Conservation (phyloP, 768 basidiomycete genomes). For the Punctularia strigosozonata region DNA sequence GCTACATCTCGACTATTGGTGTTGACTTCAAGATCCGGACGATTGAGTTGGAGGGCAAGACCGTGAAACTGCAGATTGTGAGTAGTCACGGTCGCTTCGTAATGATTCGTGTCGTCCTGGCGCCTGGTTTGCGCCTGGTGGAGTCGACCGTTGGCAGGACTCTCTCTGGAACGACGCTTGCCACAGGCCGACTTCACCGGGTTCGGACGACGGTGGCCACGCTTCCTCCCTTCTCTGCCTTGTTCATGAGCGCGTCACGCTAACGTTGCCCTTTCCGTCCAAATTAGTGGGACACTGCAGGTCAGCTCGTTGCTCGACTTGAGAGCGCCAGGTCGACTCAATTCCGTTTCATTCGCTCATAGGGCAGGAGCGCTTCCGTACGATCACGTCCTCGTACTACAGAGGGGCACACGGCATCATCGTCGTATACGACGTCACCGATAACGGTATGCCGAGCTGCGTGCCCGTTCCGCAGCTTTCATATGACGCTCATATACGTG, state of each 20-base stretch:
- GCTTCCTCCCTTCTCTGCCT: background rate
- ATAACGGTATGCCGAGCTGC: slow-evolving; percentile 49
- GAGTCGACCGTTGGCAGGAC: background rate
- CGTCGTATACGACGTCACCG: slow-evolving; percentile 97
- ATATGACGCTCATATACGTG: slow-evolving; percentile 5
- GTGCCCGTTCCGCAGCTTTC: background rate
- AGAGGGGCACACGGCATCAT: slow-evolving; percentile 97
- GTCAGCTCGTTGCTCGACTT: slow-evolving; percentile 19
- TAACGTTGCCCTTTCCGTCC: slow-evolving; percentile 9
- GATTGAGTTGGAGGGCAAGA: slow-evolving; percentile 97
- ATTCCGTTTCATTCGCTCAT: slow-evolving; percentile 4
- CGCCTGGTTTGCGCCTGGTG: background rate
- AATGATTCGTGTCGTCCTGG: slow-evolving; percentile 3
- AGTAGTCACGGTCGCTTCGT: slow-evolving; percentile 22
- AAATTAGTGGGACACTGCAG: slow-evolving; percentile 95
- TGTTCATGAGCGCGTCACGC: background rate
- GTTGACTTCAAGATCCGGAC: slow-evolving; percentile 99
- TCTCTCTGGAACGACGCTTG: background rate
- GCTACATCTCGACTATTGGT: slow-evolving; percentile 95
- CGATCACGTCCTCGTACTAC: slow-evolving; percentile 99
- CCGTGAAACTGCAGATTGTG: slow-evolving; percentile 96
- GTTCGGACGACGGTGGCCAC: background rate
- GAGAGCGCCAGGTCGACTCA: slow-evolving; percentile 3
- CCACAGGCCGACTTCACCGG: background rate
- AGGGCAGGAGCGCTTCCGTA: slow-evolving; percentile 98